Base-by-base conservation (phyloP, 306 rosid species). In the Quercus berberidifolia region DNA sequence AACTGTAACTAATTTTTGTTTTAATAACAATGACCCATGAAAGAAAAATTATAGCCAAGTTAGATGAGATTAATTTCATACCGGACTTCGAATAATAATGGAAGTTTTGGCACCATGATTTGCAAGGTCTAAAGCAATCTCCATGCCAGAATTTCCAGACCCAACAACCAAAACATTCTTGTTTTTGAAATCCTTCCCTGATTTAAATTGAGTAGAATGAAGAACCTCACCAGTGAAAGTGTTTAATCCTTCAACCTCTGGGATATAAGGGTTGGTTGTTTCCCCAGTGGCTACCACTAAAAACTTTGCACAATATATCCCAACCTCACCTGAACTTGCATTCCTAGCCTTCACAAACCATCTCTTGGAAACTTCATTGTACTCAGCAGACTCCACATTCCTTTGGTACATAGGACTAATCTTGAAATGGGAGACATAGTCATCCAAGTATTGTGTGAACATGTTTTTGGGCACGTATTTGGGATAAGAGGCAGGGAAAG, bases 71-170 rank as follows among this genome's bases (percentile, higher is more conserved):
- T 46, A 46, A 69, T 28, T 18, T 35, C 63, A 19, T 87, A 93
- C 98, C 87, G 92, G 89, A 81, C 92, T 91, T 73, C 95, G 85
- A 63, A 86, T 78, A 8, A 90, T 12, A 6, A 93, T 74, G 38
- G 92, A 90, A 13, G 98, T 78, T 74, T 67, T 80, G 55, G 92
- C 97, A 74, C 89, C 87, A 15, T 89, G 81, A 69, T 91, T 85
- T 15, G 83, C 60, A 0, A 92, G 76, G 65, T 92, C 97, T 1
- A 85, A 41, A 0, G 96, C 88, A 9, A 92, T 92, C 51, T 92
- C 96, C 94, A 90, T 86, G 56, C 88, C 97, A 28, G 95, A 92
- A 85, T 90, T 92, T 3, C 97, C 97, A 33, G 92, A 79, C 15
- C 97, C 97, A 18, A 90, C 96, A 19, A 92, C 97, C 55, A 92